A percentile compares a stretch with the other conserved stretches of the same genome.
Conservation (phyloP, 2,329 filamentous ascomycete genomes). For the Ramichloridium luteum region DNA sequence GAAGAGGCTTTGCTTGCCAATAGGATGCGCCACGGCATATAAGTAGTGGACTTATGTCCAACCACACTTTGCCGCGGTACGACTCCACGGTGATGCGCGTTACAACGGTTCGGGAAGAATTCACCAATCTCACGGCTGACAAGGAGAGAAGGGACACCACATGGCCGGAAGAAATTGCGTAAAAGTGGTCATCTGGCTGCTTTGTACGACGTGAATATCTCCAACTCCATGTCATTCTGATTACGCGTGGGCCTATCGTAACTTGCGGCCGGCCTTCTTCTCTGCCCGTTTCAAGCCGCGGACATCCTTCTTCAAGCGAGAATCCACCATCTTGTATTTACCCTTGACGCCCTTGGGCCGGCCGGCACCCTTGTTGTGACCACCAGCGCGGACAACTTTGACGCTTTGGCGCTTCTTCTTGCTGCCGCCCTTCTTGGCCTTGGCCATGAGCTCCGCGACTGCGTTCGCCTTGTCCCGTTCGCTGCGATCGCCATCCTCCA, state of each 20-base stretch:
- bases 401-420: slow-evolving; percentile 77
- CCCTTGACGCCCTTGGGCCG: slow-evolving; percentile 87
- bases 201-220: no score
- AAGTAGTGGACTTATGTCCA: no score
- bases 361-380: slow-evolving; percentile 74
- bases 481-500: slow-evolving; percentile 72
- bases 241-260: neutral
- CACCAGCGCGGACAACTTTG: slow-evolving; percentile 79
- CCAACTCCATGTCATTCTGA: no score
- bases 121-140: no score
- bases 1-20: no score
- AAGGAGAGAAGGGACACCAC: no score
- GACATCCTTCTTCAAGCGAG: slow-evolving; percentile 92
- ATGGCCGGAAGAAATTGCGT: no score
- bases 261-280: slow-evolving; percentile 43
- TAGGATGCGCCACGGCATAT: no score
- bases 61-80: no score
- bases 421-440: slow-evolving; percentile 48
- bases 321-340: slow-evolving; percentile 93
- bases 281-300: slow-evolving; percentile 68
- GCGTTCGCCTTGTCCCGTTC: slow-evolving; percentile 90
- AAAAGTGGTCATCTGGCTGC: no score
- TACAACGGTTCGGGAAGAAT: no score
- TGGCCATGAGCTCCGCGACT: slow-evolving; percentile 70
- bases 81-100: no score